These are phyloP conservation scores for Daedaleopsis sinensis DNA, from an alignment of 768 basidiomycete genomes.

Conservation along the genomic window DNA sequence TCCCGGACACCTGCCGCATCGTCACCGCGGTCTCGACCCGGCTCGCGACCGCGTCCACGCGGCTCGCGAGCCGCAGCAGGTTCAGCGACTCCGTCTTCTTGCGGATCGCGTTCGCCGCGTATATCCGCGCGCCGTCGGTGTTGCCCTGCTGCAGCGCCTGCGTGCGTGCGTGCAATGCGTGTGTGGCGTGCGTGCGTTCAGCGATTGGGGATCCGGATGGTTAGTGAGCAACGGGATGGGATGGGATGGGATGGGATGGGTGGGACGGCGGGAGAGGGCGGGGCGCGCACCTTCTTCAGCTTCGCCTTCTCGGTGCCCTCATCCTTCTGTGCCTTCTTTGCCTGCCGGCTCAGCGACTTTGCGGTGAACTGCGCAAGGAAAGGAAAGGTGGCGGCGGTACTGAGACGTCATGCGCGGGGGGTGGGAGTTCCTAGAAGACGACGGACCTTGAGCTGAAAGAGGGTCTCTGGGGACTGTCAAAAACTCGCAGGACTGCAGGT, in stretches of 20 bases:
- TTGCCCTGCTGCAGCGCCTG: conserved; percentile 97
- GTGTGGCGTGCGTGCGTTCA: not conserved
- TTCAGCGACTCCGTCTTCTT: conserved; percentile 97
- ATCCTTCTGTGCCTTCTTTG: conserved; percentile 97
- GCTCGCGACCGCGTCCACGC: conserved; percentile 96
- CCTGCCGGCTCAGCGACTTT: conserved; percentile 91
- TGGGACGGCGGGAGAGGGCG: not conserved
- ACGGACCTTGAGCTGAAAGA: conserved; percentile 96
- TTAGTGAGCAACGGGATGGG: too few relatives aligned
- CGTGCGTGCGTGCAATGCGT: too few relatives aligned
- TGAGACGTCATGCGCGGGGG: conserved; percentile 5
- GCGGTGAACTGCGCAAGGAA: conserved; percentile 81
- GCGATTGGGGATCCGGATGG: not conserved
- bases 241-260: too few relatives aligned
- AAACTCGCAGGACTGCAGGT: not conserved
- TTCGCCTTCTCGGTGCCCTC: conserved; percentile 86
- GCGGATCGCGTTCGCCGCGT: conserved; percentile 96
- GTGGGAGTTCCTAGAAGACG: not conserved
- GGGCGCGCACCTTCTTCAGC: conserved; percentile 80
- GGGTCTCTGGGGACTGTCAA: conserved; percentile 70
- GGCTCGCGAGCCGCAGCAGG: conserved; percentile 83
- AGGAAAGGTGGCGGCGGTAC: not conserved
- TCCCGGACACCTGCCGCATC: conserved; percentile 95
- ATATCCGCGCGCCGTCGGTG: conserved; percentile 95
- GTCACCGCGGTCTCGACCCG: conserved; percentile 98